These are phyloP conservation scores for Gastrodia elata DNA, from an alignment of 106 monocot genomes.

Conservation along the genomic window DNA sequence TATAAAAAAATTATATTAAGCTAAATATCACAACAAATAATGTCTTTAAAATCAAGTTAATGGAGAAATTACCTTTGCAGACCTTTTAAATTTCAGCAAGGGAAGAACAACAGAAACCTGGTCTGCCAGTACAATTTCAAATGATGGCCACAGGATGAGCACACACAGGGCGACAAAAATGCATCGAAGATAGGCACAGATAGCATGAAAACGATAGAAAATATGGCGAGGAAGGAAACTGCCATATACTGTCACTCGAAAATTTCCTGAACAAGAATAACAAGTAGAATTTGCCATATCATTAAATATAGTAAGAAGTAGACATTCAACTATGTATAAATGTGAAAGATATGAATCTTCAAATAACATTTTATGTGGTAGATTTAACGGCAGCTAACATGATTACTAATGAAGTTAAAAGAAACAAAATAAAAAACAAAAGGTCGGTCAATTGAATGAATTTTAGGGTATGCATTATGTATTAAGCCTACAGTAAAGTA, in stretches of 20 bases:
- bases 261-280: conserved; percentile 48
- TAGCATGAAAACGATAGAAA: conserved; percentile 75
- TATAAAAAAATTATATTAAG: conserved; percentile 13
- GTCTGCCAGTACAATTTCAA: conserved; percentile 74
- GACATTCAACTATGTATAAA: not conserved
- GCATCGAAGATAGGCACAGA: conserved; percentile 86
- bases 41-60: not conserved
- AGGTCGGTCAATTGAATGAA: not conserved
- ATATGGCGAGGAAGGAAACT: conserved; percentile 86
- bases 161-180: conserved; percentile 83
- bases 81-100: conserved; percentile 49
- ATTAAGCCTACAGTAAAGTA: not conserved
- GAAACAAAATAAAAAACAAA: not conserved
- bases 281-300: not conserved
- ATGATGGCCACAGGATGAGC: conserved; percentile 68
- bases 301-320: not conserved
- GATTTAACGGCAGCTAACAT: no score
- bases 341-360: not conserved
- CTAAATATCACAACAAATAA: not conserved
- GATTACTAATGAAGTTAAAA: not conserved
- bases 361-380: no score
- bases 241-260: conserved; percentile 82
- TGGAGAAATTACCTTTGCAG: not conserved
- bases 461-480: not conserved
- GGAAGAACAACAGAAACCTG: conserved; percentile 89